phyloP scores from a whole-genome alignment of 2,329 filamentous ascomycete genomes.

The Apiospora aurea region DNA sequence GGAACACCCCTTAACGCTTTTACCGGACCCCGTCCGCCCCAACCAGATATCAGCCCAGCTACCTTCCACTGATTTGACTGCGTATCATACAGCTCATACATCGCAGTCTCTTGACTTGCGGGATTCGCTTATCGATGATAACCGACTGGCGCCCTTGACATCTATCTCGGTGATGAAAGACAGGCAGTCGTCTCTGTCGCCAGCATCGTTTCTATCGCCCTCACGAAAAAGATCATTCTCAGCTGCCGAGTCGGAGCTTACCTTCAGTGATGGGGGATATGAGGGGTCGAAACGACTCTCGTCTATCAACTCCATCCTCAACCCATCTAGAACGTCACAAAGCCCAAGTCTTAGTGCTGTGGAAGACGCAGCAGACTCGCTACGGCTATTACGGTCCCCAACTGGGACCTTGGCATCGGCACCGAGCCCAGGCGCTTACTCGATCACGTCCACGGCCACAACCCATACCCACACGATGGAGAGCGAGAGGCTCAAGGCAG shows the following conservation, averaged over 20 bases:
- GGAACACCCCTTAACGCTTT: conserved; percentile 53
- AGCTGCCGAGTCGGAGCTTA: conserved; percentile 60
- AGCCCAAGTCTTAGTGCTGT: conserved; percentile 33
- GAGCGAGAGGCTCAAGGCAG: conserved; percentile 61
- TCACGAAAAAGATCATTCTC: conserved; percentile 74
- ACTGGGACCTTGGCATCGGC: conserved; percentile 49
- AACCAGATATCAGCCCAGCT: conserved; percentile 54
- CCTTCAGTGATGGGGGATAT: conserved; percentile 47
- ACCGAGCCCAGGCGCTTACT: conserved; percentile 50
- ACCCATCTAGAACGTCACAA: conserved; percentile 52
- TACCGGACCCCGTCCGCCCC: conserved; percentile 54
- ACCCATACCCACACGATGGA: conserved; percentile 42
- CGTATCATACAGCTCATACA: conserved; percentile 55
- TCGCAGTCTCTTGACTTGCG: conserved; percentile 48
- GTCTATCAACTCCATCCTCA: conserved; percentile 79
- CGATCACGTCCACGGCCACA: conserved; percentile 40
- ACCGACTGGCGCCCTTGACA: conserved; percentile 63
- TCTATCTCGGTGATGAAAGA: conserved; percentile 55
- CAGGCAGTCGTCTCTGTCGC: conserved; percentile 64
- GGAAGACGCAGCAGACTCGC: conserved; percentile 49
- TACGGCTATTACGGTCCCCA: conserved; percentile 53
- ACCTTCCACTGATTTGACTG: conserved; percentile 54
- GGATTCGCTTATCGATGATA: conserved; percentile 60
- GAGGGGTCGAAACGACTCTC: conserved; percentile 69
- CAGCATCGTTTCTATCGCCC: conserved; percentile 65